Evolutionary conservation across 768 basidiomycete species (phyloP), one percentile per base, ranked within the genome.

Genomic region (Podaxis pistillaris): DNA sequence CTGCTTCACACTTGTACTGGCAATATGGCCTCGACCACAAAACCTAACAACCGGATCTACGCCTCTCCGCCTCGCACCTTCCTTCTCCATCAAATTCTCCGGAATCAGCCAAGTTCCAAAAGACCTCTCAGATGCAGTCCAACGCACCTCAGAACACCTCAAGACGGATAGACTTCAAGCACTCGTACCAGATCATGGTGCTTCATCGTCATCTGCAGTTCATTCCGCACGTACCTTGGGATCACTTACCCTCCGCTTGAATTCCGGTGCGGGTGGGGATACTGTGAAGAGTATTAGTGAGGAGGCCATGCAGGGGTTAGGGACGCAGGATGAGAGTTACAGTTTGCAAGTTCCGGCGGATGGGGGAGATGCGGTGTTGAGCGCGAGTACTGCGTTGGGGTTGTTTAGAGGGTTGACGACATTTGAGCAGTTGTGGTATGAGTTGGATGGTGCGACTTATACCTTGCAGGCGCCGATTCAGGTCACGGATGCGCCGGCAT

Each of bases 341-440:
- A 76, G 76, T 2, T 74, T 93, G 36, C 73, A 64, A 19, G 74
- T 92, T 15, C 86, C 87, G 0, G 66, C 70, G 19, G 78, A 84
- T 66, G 87, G 87, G 15, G 75, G 76, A 0, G 68, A 73, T n/a
- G 89, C 87, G 13, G 78, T 70, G 0, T 71, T 93, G 50, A 76
- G 71, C 0, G 88, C 90, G 7, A 85, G 83, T 65, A 84, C 87
- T 53, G 84, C 86, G 0, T 73, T 92, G 47, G 91, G 91, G 0
- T 72, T 92, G 22, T 81, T 86, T 60, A 76, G 91, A 58, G 92
- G 91, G 2, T 72, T 93, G 63, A 87, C 88, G n/a, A 93, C 90
- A 0, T 93, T 94, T 71, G 76, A 78, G 33, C 88, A 89, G 69
- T 74, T 92, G 38, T 89, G 86, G 79, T 91, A 89, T 69, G 75